phyloP scores from a whole-genome alignment of 371 early-diverging fungal genomes.

The Mortierella sp. region DNA sequence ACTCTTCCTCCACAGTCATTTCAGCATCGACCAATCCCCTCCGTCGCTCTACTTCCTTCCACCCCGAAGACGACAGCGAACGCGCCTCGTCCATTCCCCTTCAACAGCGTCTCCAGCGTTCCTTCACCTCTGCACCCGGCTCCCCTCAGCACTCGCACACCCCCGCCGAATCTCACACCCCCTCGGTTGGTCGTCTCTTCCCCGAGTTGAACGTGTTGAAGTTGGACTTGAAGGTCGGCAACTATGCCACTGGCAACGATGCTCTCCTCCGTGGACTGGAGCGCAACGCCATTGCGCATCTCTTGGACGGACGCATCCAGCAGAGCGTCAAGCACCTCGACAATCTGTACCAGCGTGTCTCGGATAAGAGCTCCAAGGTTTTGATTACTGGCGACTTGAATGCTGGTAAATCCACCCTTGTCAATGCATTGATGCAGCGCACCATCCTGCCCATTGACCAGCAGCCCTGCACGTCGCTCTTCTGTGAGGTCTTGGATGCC shows the following conservation, averaged over 20 bases:
- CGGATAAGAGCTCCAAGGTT: slow-evolving; percentile 93
- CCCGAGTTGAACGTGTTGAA: slow-evolving; percentile 69
- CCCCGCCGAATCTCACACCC: slow-evolving; percentile 47
- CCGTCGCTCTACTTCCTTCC: slow-evolving; percentile 57
- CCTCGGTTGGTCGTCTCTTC: slow-evolving; percentile 36
- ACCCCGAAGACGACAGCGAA: slow-evolving; percentile 57
- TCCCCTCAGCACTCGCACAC: slow-evolving; percentile 49
- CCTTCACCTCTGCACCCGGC: slow-evolving; percentile 59
- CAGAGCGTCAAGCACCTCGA: slow-evolving; percentile 83
- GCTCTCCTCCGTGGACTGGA: slow-evolving; percentile 70
- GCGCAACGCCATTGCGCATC: slow-evolving; percentile 75
- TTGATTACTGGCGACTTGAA: slow-evolving; percentile 98
- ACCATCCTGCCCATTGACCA: slow-evolving; percentile 95
- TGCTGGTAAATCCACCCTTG: slow-evolving; percentile 96
- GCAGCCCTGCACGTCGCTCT: slow-evolving; percentile 96
- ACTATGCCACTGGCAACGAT: slow-evolving; percentile 62
- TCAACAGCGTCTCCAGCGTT: slow-evolving; percentile 48
- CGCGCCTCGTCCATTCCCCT: slow-evolving; percentile 24
- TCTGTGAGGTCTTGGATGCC: slow-evolving; percentile 94
- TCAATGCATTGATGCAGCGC: slow-evolving; percentile 93
- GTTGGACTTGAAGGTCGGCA: slow-evolving; percentile 77
- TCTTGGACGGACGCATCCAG: slow-evolving; percentile 75
- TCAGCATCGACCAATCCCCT: slow-evolving; percentile 44
- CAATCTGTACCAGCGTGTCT: slow-evolving; percentile 83
- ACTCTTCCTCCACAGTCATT: slow-evolving; percentile 8